phyloP scores from a whole-genome alignment of 495 filamentous ascomycete species.

The Neurospora hispaniola region DNA sequence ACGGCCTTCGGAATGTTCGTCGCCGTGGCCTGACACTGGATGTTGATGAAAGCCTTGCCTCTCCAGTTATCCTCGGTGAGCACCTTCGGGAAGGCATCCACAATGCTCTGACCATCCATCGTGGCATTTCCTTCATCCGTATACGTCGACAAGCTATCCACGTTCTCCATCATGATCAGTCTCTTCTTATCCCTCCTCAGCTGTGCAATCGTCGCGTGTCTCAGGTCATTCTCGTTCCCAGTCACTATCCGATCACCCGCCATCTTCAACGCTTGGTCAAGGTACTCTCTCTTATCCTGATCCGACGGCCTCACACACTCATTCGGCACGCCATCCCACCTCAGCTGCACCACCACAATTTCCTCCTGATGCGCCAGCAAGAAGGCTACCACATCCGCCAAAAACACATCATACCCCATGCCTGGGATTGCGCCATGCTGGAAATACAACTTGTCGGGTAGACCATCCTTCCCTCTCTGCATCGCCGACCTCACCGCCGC shows the following conservation, averaged over 20 bases:
- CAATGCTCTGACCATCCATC: constrained; percentile 34
- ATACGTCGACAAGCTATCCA: constrained; percentile 40
- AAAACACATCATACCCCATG: constrained; percentile 39
- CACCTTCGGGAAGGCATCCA: constrained; percentile 28
- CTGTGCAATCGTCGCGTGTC: constrained; percentile 24
- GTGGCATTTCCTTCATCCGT: constrained; percentile 42
- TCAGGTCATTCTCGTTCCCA: constrained; percentile 29
- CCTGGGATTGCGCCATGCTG: constrained; percentile 44
- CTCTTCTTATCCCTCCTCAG: constrained; percentile 33
- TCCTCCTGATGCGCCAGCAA: constrained; percentile 33
- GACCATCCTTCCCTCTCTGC: constrained; percentile 5
- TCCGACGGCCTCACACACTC: constrained; percentile 34
- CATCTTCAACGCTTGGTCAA: constrained; percentile 25
- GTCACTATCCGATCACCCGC: constrained; percentile 20
- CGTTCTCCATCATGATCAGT: constrained; percentile 35
- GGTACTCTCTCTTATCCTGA: constrained; percentile 30
- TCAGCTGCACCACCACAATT: constrained; percentile 41
- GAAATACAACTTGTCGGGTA: constrained; percentile 41
- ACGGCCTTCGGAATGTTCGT: constrained; percentile 40
- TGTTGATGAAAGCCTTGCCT: constrained; percentile 33
- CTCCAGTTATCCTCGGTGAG: constrained; percentile 27
- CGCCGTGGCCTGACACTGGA: constrained; percentile 47
- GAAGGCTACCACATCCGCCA: constrained; percentile 34
- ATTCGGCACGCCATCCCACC: constrained; percentile 42
- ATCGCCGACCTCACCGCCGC: constrained; percentile 21